Conservation (phyloP, 345 rosid species). For the Aethionema arabicum region DNA sequence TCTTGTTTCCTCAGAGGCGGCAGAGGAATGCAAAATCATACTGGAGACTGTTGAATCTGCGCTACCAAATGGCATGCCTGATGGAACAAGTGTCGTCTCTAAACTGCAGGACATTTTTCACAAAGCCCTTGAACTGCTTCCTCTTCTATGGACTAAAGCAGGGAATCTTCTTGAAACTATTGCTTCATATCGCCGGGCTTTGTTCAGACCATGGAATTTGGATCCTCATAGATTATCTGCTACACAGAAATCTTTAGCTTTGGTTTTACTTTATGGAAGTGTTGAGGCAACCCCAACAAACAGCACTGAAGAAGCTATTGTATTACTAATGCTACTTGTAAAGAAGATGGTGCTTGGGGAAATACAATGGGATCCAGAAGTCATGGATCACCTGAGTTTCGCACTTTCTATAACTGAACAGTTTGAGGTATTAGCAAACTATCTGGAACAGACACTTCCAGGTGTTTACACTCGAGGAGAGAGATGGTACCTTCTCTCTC, state of each 20-base stretch:
- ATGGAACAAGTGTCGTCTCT: slow-evolving; percentile 55
- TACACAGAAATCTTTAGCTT: slow-evolving; percentile 80
- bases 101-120: slow-evolving; percentile 83
- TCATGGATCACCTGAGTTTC: slow-evolving; percentile 75
- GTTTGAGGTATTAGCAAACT: slow-evolving; percentile 62
- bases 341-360: slow-evolving; percentile 62
- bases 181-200: slow-evolving; percentile 63
- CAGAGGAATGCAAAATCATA: slow-evolving; percentile 77
- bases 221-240: slow-evolving; percentile 67
- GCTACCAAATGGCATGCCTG: slow-evolving; percentile 66
- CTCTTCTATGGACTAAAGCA: slow-evolving; percentile 65
- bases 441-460: slow-evolving; percentile 74
- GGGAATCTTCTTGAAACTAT: slow-evolving; percentile 72
- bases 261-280: slow-evolving; percentile 68
- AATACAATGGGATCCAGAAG: slow-evolving; percentile 79
- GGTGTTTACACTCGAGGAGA: slow-evolving; percentile 67
- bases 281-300: slow-evolving; percentile 62
- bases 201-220: slow-evolving; percentile 84
- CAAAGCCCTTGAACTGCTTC: slow-evolving; percentile 81
- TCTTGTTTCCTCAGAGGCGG: slow-evolving; percentile 70
- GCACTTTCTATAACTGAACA: slow-evolving; percentile 75
- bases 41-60: slow-evolving; percentile 74
- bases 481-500: slow-evolving; percentile 90
- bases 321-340: slow-evolving; percentile 69
- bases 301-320: slow-evolving; percentile 79